These are phyloP conservation scores for Rehmannia glutinosa DNA, from an alignment of 257 asterid species.

Conservation along the genomic window DNA sequence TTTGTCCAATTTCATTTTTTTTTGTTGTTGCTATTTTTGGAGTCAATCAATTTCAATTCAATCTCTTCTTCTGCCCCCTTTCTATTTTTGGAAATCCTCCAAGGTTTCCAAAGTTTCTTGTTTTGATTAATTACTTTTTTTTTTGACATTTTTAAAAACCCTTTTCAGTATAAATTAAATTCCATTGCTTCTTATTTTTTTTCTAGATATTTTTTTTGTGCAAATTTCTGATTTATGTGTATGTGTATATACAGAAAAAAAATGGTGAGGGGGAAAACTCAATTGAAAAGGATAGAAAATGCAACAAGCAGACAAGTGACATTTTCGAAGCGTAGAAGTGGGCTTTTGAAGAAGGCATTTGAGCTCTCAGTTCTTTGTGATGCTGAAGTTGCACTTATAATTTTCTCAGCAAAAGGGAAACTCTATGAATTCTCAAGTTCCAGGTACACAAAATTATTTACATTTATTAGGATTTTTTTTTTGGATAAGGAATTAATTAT, in stretches of 20 bases:
- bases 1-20: slow-evolving; percentile 3
- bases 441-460: slow-evolving; percentile 27
- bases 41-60: slow-evolving; percentile 12
- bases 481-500: too few species aligned
- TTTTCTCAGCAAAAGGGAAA: slow-evolving; percentile 52
- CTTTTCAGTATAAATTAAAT: too few species aligned
- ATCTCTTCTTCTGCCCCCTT: background rate
- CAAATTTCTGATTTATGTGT: too few species aligned
- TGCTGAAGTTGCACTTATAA: slow-evolving; percentile 58
- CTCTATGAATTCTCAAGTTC: slow-evolving; percentile 58
- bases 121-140: background rate
- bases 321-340: slow-evolving; percentile 61
- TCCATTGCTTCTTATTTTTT: too few species aligned
- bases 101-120: slow-evolving; percentile 10
- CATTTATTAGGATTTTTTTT: too few species aligned
- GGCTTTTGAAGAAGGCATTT: slow-evolving; percentile 61
- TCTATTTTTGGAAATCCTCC: slow-evolving; percentile 13
- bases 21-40: slow-evolving; percentile 4
- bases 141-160: background rate
- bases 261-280: slow-evolving; percentile 65
- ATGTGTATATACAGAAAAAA: too few species aligned
- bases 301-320: slow-evolving; percentile 62
- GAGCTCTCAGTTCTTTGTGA: slow-evolving; percentile 71
- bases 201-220: too few species aligned
- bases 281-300: slow-evolving; percentile 64